Percentiles rank a stretch among this genome's conserved stretches.
Conservation (phyloP, 2,329 filamentous ascomycete species). For the Arthrobotrys entomopaga region DNA sequence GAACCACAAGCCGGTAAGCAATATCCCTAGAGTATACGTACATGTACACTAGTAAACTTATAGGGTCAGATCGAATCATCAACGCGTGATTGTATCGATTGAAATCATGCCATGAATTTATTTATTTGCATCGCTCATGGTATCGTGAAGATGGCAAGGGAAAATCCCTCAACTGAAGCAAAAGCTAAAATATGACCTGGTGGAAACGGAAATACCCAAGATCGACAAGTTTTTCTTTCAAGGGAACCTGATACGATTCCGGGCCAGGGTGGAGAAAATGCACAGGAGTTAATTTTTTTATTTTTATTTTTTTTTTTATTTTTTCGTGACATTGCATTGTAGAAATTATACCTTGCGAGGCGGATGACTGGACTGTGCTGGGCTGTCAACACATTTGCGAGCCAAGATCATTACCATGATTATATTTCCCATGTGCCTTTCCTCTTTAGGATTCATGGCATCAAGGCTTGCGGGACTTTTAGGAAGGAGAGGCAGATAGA, state of each 20-base stretch:
- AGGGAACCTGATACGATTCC: slow-evolving; percentile 47
- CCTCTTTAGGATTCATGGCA: slow-evolving; percentile 53
- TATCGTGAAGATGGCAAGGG: slow-evolving; percentile 4
- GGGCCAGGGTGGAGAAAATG: slow-evolving; percentile 32
- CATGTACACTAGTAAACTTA: too few species aligned
- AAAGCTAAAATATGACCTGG: slow-evolving; percentile 52
- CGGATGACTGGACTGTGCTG: slow-evolving; percentile 12
- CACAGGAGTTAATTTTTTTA: neutral
- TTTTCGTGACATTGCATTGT: slow-evolving; percentile 25
- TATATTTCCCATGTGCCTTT: slow-evolving; percentile 52
- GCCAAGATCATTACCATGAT: slow-evolving; percentile 10
- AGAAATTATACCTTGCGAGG: slow-evolving; percentile 16
- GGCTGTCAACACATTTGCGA: slow-evolving; percentile 28
- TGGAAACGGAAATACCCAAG: slow-evolving; percentile 38
- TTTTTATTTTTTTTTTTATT: too few species aligned
- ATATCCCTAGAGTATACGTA: too few species aligned
- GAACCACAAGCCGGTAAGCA: slow-evolving; percentile 10
- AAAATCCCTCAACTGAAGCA: slow-evolving; percentile 40
- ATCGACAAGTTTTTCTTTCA: slow-evolving; percentile 28
- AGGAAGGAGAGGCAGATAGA: slow-evolving; percentile 43
- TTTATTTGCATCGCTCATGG: neutral
- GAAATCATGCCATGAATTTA: neutral
- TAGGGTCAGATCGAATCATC: too few species aligned
- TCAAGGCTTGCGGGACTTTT: slow-evolving; percentile 51
- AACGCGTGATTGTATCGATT: too few species aligned